Percentiles rank a stretch among this genome's conserved stretches.
Conservation (phyloP, 2,329 filamentous ascomycete species). For the Diplodia seriata region DNA sequence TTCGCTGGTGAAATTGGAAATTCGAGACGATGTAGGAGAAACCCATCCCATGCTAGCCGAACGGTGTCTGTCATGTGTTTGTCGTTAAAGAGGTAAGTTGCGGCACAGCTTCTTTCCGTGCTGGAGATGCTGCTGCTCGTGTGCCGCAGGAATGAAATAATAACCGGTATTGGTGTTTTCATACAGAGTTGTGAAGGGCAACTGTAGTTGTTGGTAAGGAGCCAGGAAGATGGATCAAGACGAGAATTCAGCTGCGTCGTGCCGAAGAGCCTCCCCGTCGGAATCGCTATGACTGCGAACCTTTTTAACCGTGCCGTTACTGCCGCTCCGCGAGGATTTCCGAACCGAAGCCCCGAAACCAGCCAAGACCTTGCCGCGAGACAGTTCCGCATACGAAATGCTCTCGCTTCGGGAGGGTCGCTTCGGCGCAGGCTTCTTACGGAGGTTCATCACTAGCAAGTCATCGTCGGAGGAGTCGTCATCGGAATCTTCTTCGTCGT, state of each 20-base stretch:
- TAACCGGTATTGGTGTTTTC: slow-evolving; percentile 6
- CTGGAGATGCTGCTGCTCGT: not conserved
- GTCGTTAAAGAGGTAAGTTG: slow-evolving; percentile 19
- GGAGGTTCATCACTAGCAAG: slow-evolving; percentile 45
- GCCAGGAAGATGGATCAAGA: not conserved
- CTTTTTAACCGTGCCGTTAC: slow-evolving; percentile 60
- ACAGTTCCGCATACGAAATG: slow-evolving; percentile 47
- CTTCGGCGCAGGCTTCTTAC: slow-evolving; percentile 18
- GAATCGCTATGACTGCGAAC: slow-evolving; percentile 40
- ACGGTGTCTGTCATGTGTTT: slow-evolving; percentile 17
- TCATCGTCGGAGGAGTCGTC: slow-evolving; percentile 49
- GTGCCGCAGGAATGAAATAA: slow-evolving; percentile 16
- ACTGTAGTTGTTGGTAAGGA: not conserved
- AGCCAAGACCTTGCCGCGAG: slow-evolving; percentile 41
- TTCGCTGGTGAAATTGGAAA: slow-evolving; percentile 29
- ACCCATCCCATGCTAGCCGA: slow-evolving; percentile 26
- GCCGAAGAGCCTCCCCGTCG: slow-evolving; percentile 24
- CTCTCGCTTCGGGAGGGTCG: slow-evolving; percentile 41
- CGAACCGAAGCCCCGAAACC: slow-evolving; percentile 40
- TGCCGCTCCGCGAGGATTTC: slow-evolving; percentile 54
- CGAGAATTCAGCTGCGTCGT: slow-evolving; percentile 19
- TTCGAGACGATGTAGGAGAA: slow-evolving; percentile 26
- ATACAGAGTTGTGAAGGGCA: slow-evolving; percentile 13
- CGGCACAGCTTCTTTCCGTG: not conserved
- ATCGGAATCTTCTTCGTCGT: slow-evolving; percentile 49